phyloP scores from a whole-genome alignment of 2,329 filamentous ascomycete genomes.

The Pseudopyrenochaeta lycopersici region DNA sequence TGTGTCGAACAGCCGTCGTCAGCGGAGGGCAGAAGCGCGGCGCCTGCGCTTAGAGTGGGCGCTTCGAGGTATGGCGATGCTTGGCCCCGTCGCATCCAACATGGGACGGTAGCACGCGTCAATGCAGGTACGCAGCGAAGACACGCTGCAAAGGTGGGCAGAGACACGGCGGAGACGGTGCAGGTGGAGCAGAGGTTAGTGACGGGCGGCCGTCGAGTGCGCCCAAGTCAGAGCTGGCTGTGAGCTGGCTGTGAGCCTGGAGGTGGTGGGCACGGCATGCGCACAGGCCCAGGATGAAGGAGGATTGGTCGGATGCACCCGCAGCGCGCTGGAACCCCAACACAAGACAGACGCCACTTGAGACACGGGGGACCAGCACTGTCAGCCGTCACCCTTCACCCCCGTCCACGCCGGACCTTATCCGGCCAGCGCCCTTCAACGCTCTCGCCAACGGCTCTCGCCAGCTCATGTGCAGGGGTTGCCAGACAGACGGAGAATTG shows the following conservation, averaged over 20 bases:
- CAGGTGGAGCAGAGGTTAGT: background rate
- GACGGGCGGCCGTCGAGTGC: slow-evolving; percentile 1
- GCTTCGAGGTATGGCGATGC: slow-evolving; percentile 23
- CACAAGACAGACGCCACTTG: background rate
- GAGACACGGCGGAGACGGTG: background rate
- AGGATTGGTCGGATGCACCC: slow-evolving; percentile 13
- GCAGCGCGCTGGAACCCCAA: background rate
- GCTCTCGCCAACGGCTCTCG: slow-evolving; percentile 1
- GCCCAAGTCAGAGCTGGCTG: slow-evolving; percentile 10
- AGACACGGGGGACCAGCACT: background rate
- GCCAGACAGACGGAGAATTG: background rate
- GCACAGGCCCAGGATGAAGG: slow-evolving; percentile 5
- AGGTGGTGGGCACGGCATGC: slow-evolving; percentile 1
- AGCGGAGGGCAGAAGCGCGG: slow-evolving; percentile 14
- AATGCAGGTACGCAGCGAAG: slow-evolving; percentile 16
- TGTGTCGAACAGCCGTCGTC: slow-evolving; percentile 10
- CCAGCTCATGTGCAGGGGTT: slow-evolving; percentile 1
- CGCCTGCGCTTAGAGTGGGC: slow-evolving; percentile 15
- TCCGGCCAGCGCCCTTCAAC: background rate
- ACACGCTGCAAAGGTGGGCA: background rate
- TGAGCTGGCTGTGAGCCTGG: slow-evolving; percentile 4
- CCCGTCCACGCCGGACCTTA: background rate
- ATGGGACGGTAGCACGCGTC: slow-evolving; percentile 10
- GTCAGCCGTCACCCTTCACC: background rate
- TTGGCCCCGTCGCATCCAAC: slow-evolving; percentile 24